Evolutionary conservation across 2,329 filamentous ascomycete species (phyloP).

Genomic region (Exserohilum turcica): DNA sequence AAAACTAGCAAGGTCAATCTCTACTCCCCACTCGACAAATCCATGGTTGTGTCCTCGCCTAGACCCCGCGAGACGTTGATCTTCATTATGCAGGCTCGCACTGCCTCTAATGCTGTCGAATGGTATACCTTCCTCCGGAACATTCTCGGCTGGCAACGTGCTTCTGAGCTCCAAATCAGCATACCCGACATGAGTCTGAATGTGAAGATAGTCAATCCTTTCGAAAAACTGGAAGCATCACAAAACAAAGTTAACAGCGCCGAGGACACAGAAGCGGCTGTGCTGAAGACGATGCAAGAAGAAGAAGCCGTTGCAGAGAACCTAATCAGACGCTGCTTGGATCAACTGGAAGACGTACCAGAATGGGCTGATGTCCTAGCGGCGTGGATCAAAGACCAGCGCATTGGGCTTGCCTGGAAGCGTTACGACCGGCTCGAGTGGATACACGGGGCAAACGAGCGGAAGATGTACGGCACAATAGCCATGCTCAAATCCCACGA

Average conservation of each 20-base stretch:
- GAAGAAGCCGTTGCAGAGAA: conserved; percentile 61
- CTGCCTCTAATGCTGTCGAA: conserved; percentile 66
- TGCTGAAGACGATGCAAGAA: conserved; percentile 53
- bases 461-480: conserved; percentile 71
- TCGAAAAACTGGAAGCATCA: conserved; percentile 57
- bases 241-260: conserved; percentile 49
- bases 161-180: conserved; percentile 62
- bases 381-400: conserved; percentile 62
- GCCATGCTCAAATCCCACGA: conserved; percentile 71
- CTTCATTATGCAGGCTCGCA: conserved; percentile 64
- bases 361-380: conserved; percentile 66
- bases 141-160: conserved; percentile 63
- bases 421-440: conserved; percentile 71
- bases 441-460: conserved; percentile 68
- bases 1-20: conserved; percentile 64
- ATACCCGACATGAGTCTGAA: conserved; percentile 67
- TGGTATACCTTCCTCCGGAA: conserved; percentile 71
- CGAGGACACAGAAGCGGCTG: conserved; percentile 54
- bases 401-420: conserved; percentile 71
- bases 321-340: conserved; percentile 64
- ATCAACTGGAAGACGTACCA: conserved; percentile 60
- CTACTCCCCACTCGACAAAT: conserved; percentile 70
- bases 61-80: conserved; percentile 61
- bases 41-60: conserved; percentile 66
- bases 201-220: conserved; percentile 64